Conservation (phyloP, 2,329 filamentous ascomycete species). For the Cordyceps pruinosa region DNA sequence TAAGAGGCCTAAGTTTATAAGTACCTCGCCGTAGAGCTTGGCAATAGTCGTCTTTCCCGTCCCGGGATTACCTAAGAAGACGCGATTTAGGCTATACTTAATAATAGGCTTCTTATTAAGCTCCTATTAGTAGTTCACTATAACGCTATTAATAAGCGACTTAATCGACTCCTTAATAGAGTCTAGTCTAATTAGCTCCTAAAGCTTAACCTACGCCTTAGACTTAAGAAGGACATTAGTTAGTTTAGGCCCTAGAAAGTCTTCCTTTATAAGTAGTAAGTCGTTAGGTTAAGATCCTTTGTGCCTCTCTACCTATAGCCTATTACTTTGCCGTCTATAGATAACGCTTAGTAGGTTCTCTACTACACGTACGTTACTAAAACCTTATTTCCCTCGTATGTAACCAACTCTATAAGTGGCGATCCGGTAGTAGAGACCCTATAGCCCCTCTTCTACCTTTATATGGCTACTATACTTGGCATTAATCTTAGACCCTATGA, state of each 20-base stretch:
- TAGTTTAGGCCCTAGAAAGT: conserved; percentile 66
- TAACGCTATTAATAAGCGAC: conserved; percentile 52
- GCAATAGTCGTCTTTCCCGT: conserved; percentile 73
- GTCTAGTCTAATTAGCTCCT: conserved; percentile 50
- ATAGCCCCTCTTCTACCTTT: conserved; percentile 49
- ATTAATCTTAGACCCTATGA: conserved; percentile 49
- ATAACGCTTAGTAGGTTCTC: conserved; percentile 55
- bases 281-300: conserved; percentile 42
- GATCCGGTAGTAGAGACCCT: conserved; percentile 59
- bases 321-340: conserved; percentile 48
- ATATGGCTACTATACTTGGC: conserved; percentile 49
- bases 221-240: conserved; percentile 43
- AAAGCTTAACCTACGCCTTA: conserved; percentile 50
- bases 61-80: conserved; percentile 66
- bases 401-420: conserved; percentile 53
- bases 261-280: conserved; percentile 54
- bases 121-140: conserved; percentile 60
- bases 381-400: conserved; percentile 57
- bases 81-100: conserved; percentile 56
- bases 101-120: conserved; percentile 52
- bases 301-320: conserved; percentile 43
- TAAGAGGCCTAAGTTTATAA: conserved; percentile 60
- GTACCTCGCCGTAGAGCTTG: conserved; percentile 62
- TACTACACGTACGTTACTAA: conserved; percentile 65
- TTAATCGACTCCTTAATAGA: conserved; percentile 57